phyloP scores from a whole-genome alignment of 768 basidiomycete genomes.

The Amanita muscaria region DNA sequence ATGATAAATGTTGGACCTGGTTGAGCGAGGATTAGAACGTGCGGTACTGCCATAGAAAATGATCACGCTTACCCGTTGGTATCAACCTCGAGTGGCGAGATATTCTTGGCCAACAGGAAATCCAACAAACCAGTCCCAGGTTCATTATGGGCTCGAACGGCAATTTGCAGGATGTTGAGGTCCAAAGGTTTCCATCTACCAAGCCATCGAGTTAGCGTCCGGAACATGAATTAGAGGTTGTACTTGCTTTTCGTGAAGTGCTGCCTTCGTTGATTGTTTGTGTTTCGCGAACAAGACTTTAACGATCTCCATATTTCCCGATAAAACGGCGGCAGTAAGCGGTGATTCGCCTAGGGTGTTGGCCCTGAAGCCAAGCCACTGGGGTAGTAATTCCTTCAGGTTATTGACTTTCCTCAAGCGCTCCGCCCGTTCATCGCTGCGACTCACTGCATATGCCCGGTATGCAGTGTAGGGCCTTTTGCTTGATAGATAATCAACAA shows the following conservation, averaged over 20 bases:
- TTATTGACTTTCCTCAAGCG: constrained; percentile 30
- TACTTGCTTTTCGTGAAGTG: constrained; percentile 37
- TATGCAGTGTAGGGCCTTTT: constrained; percentile 42
- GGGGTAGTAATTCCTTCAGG: constrained; percentile 32
- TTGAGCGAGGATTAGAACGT: neutral
- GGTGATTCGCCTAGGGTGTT: constrained; percentile 44
- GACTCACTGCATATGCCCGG: constrained; percentile 35
- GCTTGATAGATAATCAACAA: constrained; percentile 40
- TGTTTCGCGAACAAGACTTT: constrained; percentile 37
- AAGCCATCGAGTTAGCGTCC: neutral
- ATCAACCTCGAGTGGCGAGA: constrained; percentile 37
- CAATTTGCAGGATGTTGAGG: constrained; percentile 37
- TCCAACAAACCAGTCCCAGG: constrained; percentile 31
- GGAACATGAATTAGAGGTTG: too few species aligned
- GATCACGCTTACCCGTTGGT: constrained; percentile 30
- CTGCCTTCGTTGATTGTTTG: constrained; percentile 31
- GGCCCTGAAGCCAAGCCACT: constrained; percentile 43
- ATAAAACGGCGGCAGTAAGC: constrained; percentile 35
- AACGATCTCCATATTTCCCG: constrained; percentile 27
- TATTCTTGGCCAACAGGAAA: constrained; percentile 38
- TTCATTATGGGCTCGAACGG: constrained; percentile 20
- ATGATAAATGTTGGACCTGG: constrained; percentile 58
- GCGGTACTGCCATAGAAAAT: neutral
- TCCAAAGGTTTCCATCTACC: constrained; percentile 37
- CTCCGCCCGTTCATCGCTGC: constrained; percentile 34